Evolutionary conservation across 495 filamentous ascomycete species (phyloP).

Genomic region (Jackrogersella multiformis): DNA sequence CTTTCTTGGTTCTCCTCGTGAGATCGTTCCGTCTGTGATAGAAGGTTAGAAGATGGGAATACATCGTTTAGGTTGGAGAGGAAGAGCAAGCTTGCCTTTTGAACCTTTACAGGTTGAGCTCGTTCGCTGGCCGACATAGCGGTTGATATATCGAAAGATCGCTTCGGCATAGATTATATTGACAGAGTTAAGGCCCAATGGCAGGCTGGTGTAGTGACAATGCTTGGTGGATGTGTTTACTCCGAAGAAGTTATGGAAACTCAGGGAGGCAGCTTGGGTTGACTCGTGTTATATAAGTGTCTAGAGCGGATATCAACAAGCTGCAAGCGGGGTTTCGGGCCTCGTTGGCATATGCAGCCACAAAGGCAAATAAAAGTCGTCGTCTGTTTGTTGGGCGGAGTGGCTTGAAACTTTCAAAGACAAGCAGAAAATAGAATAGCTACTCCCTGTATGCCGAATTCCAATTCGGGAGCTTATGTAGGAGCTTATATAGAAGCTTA

Average conservation of each 20-base stretch:
- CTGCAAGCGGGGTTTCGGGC: constrained; percentile 28
- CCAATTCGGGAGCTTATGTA: neutral
- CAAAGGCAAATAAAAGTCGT: constrained; percentile 20
- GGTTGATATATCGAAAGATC: constrained; percentile 30
- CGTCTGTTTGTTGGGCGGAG: constrained; percentile 1
- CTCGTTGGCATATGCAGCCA: constrained; percentile 37
- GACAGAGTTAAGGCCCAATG: no score
- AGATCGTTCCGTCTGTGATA: constrained; percentile 68
- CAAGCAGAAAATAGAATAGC: neutral
- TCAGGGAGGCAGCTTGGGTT: neutral
- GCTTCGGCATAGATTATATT: constrained; percentile 38
- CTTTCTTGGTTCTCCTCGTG: constrained; percentile 95
- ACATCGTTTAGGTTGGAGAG: no score
- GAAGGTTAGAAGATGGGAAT: constrained; percentile 15
- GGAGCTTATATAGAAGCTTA: neutral
- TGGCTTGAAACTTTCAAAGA: constrained; percentile 5
- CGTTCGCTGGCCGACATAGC: constrained; percentile 30
- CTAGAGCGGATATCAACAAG: constrained; percentile 8
- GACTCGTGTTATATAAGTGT: constrained; percentile 22
- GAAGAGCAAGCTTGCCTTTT: constrained; percentile 37
- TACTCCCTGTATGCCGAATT: neutral
- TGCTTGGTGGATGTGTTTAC: no score
- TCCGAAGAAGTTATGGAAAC: neutral
- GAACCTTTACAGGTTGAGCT: constrained; percentile 37
- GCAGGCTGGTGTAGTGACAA: no score